These are phyloP conservation scores for Tylopilus subfusipes DNA, from an alignment of 768 basidiomycete species.

Conservation along the genomic window DNA sequence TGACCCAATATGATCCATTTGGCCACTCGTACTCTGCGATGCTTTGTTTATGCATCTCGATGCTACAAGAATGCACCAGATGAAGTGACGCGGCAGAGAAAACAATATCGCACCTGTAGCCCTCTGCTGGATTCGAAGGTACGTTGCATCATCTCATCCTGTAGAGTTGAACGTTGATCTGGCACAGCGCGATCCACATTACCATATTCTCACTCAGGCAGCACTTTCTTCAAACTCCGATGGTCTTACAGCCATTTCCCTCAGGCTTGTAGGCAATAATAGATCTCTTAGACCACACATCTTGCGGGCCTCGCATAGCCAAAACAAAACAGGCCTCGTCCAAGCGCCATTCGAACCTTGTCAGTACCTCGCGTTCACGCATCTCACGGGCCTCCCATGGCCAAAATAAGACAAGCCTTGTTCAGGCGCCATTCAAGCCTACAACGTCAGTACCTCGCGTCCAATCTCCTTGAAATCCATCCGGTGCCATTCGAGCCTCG, in stretches of 20 bases:
- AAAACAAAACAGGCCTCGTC: too few species aligned
- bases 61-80: constrained; percentile 42
- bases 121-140: constrained; percentile 68
- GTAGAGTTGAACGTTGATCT: constrained; percentile 79
- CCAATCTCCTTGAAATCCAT: too few species aligned
- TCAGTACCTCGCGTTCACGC: too few species aligned
- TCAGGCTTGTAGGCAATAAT: not conserved
- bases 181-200: too few species aligned
- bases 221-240: too few species aligned
- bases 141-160: constrained; percentile 91
- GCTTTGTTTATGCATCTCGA: constrained; percentile 81
- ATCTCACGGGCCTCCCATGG: not conserved
- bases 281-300: not conserved
- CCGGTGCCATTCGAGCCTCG: too few species aligned
- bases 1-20: constrained; percentile 46
- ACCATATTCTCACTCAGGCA: too few species aligned
- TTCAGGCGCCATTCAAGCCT: not conserved
- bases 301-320: too few species aligned
- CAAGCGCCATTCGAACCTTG: too few species aligned
- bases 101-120: constrained; percentile 44
- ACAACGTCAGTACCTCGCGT: too few species aligned
- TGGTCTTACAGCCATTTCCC: not conserved
- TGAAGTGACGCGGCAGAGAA: not conserved
- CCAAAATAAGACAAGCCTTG: not conserved
- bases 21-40: constrained; percentile 87